These are phyloP conservation scores for Ligustrum vulgare DNA, from an alignment of 257 asterid genomes.

Conservation along the genomic window DNA sequence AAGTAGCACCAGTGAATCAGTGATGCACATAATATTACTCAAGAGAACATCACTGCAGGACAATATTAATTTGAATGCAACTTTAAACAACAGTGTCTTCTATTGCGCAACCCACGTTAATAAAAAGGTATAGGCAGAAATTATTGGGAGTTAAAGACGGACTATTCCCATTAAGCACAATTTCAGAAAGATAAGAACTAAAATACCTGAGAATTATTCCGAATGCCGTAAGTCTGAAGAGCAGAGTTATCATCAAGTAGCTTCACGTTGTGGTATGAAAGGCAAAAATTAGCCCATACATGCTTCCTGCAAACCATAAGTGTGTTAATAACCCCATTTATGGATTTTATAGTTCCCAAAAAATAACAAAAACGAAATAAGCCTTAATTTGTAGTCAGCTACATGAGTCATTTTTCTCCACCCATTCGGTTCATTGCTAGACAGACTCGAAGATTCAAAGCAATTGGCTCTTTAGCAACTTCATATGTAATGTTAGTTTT, in stretches of 20 bases:
- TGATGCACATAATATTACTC: not conserved
- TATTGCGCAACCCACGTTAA: not conserved
- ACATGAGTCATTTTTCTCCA: not conserved
- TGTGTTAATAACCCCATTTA: not conserved
- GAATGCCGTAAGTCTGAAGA: constrained; percentile 63
- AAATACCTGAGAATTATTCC: constrained; percentile 82
- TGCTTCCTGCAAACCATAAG: constrained; percentile 66
- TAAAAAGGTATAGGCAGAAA: not conserved
- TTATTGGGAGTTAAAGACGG: not conserved
- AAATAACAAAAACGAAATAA: not conserved
- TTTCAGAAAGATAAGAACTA: not conserved
- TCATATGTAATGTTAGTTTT: not conserved
- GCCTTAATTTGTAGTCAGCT: not conserved
- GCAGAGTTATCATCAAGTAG: constrained; percentile 59
- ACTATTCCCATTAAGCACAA: not conserved
- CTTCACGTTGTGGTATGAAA: constrained; percentile 65
- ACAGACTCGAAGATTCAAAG: not conserved
- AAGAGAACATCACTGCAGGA: not conserved
- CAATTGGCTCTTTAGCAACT: not conserved
- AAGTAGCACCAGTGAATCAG: not conserved
- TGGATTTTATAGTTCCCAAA: not conserved
- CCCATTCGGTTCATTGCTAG: not conserved
- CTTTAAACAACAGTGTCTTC: not conserved
- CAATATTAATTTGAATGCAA: not conserved
- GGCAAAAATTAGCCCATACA: constrained; percentile 86